phyloP scores from a whole-genome alignment of 805 yeast genomes.

The Danielia reshetovae region DNA sequence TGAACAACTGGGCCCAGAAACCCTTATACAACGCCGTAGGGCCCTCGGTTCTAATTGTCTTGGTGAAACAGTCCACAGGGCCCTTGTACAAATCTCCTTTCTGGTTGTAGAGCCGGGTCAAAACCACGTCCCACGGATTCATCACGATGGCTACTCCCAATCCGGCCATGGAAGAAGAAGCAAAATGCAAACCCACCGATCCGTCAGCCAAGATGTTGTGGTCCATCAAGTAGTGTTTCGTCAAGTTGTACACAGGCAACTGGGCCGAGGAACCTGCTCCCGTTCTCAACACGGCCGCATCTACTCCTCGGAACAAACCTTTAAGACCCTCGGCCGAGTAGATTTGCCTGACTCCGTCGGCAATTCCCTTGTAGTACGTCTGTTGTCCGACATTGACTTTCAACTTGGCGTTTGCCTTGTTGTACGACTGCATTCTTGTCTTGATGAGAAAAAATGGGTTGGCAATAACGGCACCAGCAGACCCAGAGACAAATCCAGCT shows the following conservation, averaged over 20 bases:
- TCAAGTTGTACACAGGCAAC: constrained; percentile 80
- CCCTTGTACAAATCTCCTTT: constrained; percentile 82
- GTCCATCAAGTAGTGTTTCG: constrained; percentile 59
- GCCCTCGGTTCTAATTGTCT: constrained; percentile 85
- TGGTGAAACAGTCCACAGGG: constrained; percentile 82
- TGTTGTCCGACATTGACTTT: constrained; percentile 74
- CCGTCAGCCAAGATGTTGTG: constrained; percentile 57
- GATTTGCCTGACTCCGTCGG: constrained; percentile 65
- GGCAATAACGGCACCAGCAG: constrained; percentile 83
- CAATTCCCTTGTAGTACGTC: constrained; percentile 71
- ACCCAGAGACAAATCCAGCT: constrained; percentile 82
- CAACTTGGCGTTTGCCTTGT: constrained; percentile 40
- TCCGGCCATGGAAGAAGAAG: constrained; percentile 77
- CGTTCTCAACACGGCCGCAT: constrained; percentile 90
- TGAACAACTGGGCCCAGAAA: constrained; percentile 84
- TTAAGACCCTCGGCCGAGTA: constrained; percentile 63
- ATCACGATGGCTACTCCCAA: constrained; percentile 90
- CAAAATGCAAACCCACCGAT: constrained; percentile 59
- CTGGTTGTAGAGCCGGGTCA: constrained; percentile 94
- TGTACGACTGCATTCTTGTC: constrained; percentile 95
- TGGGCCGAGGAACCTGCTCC: constrained; percentile 96
- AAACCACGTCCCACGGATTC: constrained; percentile 96
- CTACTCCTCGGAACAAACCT: constrained; percentile 87
- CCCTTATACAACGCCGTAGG: constrained; percentile 87
- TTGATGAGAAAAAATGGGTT: constrained; percentile 91